Conservation (phyloP, 108 stramenopile species). For the Fistulifera solaris region DNA sequence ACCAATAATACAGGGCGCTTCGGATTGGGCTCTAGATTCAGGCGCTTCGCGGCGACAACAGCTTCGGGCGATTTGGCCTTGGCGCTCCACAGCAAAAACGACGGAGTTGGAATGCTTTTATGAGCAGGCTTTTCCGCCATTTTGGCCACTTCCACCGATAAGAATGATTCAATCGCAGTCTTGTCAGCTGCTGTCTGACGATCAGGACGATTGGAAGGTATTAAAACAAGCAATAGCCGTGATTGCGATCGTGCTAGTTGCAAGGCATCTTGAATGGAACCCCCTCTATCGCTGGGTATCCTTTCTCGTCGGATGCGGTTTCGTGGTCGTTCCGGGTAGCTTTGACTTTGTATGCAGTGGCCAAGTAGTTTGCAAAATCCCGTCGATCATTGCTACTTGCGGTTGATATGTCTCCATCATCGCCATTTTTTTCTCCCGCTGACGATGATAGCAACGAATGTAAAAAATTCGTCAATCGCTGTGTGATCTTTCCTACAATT, state of each 20-base stretch:
- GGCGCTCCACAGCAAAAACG: constrained; percentile 60
- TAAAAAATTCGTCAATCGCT: too few relatives aligned
- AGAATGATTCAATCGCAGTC: constrained; percentile 41
- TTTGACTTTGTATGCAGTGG: constrained; percentile 18
- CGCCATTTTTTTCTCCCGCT: too few relatives aligned
- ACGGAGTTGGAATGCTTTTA: constrained; percentile 36
- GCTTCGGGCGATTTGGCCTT: constrained; percentile 45
- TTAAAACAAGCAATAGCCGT: constrained; percentile 60
- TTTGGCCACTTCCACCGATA: constrained; percentile 36
- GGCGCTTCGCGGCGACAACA: constrained; percentile 38
- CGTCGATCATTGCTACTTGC: neutral
- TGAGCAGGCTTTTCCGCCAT: constrained; percentile 38
- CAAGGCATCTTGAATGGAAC: constrained; percentile 46
- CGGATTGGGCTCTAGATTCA: constrained; percentile 39
- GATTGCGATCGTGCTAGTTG: constrained; percentile 44
- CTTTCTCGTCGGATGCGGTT: neutral
- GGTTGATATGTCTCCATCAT: neutral
- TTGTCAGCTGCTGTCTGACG: constrained; percentile 2
- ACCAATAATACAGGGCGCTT: constrained; percentile 48
- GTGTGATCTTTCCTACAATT: too few relatives aligned
- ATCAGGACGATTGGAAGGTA: constrained; percentile 38
- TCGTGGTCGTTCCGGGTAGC: constrained; percentile 6
- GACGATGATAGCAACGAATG: too few relatives aligned
- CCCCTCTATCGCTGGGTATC: constrained; percentile 16
- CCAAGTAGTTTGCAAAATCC: constrained; percentile 31